Conservation (phyloP, 495 filamentous ascomycete genomes). For the Hyphodiscus hymeniophilus region DNA sequence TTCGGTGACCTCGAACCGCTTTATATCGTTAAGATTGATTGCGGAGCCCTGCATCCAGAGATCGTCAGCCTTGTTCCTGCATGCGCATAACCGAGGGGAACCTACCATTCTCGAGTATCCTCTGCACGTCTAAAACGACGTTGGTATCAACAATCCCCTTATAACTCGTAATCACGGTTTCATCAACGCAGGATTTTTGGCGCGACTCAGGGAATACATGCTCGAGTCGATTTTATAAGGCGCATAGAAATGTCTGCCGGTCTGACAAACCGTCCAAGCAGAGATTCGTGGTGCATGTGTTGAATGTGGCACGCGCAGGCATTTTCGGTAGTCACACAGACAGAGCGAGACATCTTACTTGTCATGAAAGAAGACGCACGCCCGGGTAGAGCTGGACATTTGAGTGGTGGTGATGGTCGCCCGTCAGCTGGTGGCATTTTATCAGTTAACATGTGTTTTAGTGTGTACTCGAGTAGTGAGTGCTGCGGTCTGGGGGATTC, state of each 20-base stretch:
- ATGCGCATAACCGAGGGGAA: background rate
- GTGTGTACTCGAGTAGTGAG: no score
- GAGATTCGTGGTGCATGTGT: conserved; percentile 3
- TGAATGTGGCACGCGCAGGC: conserved; percentile 11
- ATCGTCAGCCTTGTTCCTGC: conserved; percentile 8
- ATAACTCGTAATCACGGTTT: no score
- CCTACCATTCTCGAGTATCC: conserved; percentile 17
- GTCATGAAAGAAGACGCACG: background rate
- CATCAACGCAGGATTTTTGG: no score
- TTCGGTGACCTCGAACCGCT: conserved; percentile 60
- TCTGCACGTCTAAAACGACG: background rate
- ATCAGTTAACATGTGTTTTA: no score
- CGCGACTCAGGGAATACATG: background rate
- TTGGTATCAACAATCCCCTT: background rate
- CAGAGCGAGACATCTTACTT: no score
- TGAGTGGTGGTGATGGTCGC: background rate
- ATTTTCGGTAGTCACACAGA: conserved; percentile 16
- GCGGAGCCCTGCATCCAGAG: conserved; percentile 16
- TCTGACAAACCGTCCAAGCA: conserved; percentile 3
- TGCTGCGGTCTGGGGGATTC: no score
- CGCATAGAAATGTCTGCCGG: conserved; percentile 11
- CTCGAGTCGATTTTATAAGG: background rate
- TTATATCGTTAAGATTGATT: conserved; percentile 44
- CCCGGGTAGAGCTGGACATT: no score
- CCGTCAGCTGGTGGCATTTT: no score